Conservation (phyloP, 1,284 basidiomycete species). For the Peniophora sp. region DNA sequence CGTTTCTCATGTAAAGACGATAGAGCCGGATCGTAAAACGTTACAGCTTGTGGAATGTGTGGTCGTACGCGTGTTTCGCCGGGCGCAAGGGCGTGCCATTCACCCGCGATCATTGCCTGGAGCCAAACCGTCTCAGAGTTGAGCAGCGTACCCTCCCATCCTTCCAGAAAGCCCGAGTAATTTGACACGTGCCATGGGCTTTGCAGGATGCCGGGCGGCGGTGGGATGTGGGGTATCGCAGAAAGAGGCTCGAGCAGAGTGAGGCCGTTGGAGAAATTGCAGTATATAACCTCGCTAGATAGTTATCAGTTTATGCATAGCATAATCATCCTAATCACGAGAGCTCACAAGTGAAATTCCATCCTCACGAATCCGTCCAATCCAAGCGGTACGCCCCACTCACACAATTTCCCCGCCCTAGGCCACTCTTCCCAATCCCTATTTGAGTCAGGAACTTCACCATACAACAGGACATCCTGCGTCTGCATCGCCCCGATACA, state of each 20-base stretch:
- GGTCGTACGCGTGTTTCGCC: conserved; percentile 34
- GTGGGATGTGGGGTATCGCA: background rate
- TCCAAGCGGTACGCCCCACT: conserved; percentile 3
- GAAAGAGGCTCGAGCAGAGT: conserved; percentile 22
- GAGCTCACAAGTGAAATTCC: conserved; percentile 37
- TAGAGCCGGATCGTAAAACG: conserved; percentile 33
- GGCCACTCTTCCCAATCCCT: background rate
- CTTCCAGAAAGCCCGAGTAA: background rate
- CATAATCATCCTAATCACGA: background rate
- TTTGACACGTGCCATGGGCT: background rate
- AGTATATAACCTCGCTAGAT: conserved; percentile 43
- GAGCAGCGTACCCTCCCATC: conserved; percentile 4
- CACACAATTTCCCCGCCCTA: conserved; percentile 1
- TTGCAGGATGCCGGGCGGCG: background rate
- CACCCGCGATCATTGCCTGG: conserved; percentile 24
- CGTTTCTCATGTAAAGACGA: conserved; percentile 24
- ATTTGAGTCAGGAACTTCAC: background rate
- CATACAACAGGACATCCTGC: too few species aligned
- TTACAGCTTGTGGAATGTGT: conserved; percentile 30
- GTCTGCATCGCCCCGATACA: background rate
- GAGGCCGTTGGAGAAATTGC: conserved; percentile 34
- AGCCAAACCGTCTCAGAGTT: conserved; percentile 3
- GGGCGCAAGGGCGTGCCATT: conserved; percentile 31
- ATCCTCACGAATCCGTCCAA: conserved; percentile 23
- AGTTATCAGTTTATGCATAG: background rate